Percentiles rank a stretch among this genome's conserved stretches.
These are phyloP conservation scores for Silene coronaria DNA, from an alignment of 179 eudicot species.

Conservation along the genomic window DNA sequence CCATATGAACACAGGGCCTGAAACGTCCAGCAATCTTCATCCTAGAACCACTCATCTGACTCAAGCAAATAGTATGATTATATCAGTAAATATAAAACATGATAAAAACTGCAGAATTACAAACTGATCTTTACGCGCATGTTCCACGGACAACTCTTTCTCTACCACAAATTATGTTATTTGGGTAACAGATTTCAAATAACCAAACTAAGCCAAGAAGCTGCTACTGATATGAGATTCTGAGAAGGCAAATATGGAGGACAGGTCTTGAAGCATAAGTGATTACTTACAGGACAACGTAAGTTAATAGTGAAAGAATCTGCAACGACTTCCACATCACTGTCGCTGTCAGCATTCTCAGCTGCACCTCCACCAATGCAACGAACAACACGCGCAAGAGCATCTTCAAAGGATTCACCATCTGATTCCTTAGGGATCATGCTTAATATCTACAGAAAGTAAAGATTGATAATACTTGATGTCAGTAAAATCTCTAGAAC, in stretches of 20 bases:
- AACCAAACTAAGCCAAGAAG: background rate
- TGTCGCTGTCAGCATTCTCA: conserved; percentile 90
- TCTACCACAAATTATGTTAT: background rate
- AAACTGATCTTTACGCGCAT: background rate
- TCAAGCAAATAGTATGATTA: conserved; percentile 9
- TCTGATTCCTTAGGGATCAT: conserved; percentile 80
- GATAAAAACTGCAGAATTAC: background rate
- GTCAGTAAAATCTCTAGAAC: background rate
- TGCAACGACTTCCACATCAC: conserved; percentile 93
- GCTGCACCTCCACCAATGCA: conserved; percentile 79
- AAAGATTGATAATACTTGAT: background rate
- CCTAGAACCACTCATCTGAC: conserved; percentile 94
- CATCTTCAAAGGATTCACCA: conserved; percentile 86
- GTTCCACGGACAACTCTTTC: background rate
- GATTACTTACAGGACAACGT: conserved; percentile 82
- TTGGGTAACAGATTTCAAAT: background rate
- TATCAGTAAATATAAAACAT: background rate
- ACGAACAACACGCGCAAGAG: conserved; percentile 82
- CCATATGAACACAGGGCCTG: conserved; percentile 88
- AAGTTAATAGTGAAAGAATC: conserved; percentile 77
- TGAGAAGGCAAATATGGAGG: background rate
- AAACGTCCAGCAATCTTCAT: conserved; percentile 90
- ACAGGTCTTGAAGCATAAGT: background rate
- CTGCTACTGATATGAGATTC: background rate
- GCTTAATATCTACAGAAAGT: conserved; percentile 47